Evolutionary conservation across 1,284 basidiomycete species (phyloP), one percentile per base, ranked within the genome.

Genomic region (Heliocybe sulcata): DNA sequence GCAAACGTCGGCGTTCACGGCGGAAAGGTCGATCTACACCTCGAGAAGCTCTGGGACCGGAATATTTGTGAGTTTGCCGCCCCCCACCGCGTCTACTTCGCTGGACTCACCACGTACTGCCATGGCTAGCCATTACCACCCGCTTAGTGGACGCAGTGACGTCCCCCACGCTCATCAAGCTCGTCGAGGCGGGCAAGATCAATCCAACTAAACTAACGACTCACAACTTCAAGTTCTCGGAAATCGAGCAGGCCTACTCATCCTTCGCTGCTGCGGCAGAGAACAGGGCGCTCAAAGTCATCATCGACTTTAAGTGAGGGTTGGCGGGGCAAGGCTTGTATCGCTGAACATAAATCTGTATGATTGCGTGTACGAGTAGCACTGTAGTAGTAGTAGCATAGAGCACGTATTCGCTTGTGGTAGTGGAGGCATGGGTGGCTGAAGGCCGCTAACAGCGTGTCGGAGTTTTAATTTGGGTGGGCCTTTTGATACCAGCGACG

Each of bases 1-100:
- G 64, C 64, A 12, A 67, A 67, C 50, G 45, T 65, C 31, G 65
- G 65, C 22, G 65, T 67, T 23, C 64, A 65, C 51, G 65, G 65
- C 2, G 54, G 42, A 29, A 62, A 62, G 51, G 65, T 58, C 3
- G 63, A 65, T 48, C 54, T 67, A 23, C 61, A 65, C 51, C 42
- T 67, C 50, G 65, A 67, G 27, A 62, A 61, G 33, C 58, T 67
- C 29, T 67, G 65, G 65, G 55, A 59, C 48, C 38, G 53, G 9
- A 65, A 65, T 52, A 62, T 67, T 56, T 31, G 57, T 57, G 16
- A 11, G 57, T 19, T 9, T 47, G 45, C 20, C 20, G 10, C 20
- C 10, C 11, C 19, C 23, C 45, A 11, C 20, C 47, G 20, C 16
- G 4, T 26, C 16, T 19, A 22, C 16, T 20, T 16, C 16, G 20